Conservation (phyloP, 306 rosid genomes). For the Prunus campanulata region DNA sequence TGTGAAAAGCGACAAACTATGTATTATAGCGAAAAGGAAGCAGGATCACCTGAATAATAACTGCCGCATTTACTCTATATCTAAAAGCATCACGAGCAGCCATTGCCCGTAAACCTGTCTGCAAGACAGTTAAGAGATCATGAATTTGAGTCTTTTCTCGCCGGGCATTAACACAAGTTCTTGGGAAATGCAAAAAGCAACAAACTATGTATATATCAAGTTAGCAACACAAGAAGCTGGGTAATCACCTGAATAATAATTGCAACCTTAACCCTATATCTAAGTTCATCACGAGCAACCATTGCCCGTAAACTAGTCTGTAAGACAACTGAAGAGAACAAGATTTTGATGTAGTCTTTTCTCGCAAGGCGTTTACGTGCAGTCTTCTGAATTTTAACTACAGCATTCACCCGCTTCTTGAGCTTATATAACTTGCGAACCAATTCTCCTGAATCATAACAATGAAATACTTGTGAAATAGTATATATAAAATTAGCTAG, state of each 20-base stretch:
- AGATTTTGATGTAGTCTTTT: conserved; percentile 36
- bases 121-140: conserved; percentile 43
- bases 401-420: conserved; percentile 51
- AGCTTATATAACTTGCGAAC: conserved; percentile 48
- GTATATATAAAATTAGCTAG: not conserved
- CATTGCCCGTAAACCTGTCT: conserved; percentile 64
- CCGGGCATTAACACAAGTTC: conserved; percentile 27
- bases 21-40: conserved; percentile 12
- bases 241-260: conserved; percentile 60
- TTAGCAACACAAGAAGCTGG: conserved; percentile 19
- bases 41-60: conserved; percentile 57
- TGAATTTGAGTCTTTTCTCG: conserved; percentile 7
- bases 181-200: conserved; percentile 22
- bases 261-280: conserved; percentile 43
- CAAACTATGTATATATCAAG: conserved; percentile 1
- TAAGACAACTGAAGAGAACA: conserved; percentile 43
- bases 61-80: conserved; percentile 43
- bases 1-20: conserved; percentile 15
- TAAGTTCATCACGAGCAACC: conserved; percentile 47
- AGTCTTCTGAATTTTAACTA: conserved; percentile 62
- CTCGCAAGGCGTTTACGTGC: conserved; percentile 52
- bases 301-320: conserved; percentile 61
- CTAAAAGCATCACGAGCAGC: conserved; percentile 46
- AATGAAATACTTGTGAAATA: conserved; percentile 16
- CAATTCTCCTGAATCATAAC: conserved; percentile 57